Percentiles rank a stretch among this genome's conserved stretches.
These are phyloP conservation scores for Phaseolus lunatus DNA, from an alignment of 306 rosid species.

Conservation along the genomic window DNA sequence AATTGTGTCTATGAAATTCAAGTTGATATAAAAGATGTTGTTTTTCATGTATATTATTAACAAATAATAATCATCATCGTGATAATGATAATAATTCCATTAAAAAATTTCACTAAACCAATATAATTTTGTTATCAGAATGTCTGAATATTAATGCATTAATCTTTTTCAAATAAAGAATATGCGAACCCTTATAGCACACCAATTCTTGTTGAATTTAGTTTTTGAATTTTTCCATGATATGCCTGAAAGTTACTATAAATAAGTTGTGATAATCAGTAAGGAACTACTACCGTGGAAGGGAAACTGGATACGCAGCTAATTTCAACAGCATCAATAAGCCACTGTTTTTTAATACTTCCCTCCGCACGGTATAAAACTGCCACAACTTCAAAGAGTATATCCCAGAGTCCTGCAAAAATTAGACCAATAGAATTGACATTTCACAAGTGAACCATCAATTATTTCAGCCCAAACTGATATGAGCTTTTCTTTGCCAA, in stretches of 20 bases:
- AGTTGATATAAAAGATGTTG: neutral
- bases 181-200: neutral
- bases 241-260: conserved; percentile 1
- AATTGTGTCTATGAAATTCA: conserved; percentile 7
- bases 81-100: neutral
- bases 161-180: conserved; percentile 16
- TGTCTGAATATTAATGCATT: conserved; percentile 4
- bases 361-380: conserved; percentile 83
- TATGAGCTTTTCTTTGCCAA: conserved; percentile 17
- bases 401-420: conserved; percentile 78
- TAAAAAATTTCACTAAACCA: conserved; percentile 16
- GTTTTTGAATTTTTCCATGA: conserved; percentile 21
- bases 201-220: conserved; percentile 11
- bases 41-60: neutral
- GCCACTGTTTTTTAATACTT: conserved; percentile 81
- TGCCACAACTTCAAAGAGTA: conserved; percentile 78
- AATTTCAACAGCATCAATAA: conserved; percentile 81
- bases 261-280: conserved; percentile 22
- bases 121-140: conserved; percentile 31
- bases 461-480: conserved; percentile 30
- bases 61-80: neutral
- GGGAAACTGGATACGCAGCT: conserved; percentile 86
- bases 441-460: neutral
- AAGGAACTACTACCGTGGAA: conserved; percentile 70
- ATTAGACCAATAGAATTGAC: conserved; percentile 33